phyloP scores from a whole-genome alignment of 202 grass and related monocot genomes.

The Bolboschoenoplectus hybrid region DNA sequence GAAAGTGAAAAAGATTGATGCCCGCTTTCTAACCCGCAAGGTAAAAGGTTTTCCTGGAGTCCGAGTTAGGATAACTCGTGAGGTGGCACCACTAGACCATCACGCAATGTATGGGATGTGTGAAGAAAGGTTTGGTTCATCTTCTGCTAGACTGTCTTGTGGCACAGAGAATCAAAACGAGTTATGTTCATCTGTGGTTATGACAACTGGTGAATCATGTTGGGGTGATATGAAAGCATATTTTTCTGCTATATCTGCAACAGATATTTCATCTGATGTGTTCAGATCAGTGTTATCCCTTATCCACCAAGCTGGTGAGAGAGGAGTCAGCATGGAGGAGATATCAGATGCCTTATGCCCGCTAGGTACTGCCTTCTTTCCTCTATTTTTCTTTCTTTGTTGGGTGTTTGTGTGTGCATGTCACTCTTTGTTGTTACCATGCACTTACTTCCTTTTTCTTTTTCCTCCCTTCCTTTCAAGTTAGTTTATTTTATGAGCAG shows the following conservation, averaged over 20 bases:
- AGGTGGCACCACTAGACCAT: conserved; percentile 47
- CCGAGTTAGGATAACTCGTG: conserved; percentile 58
- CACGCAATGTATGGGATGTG: neutral
- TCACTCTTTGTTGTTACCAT: conserved; percentile 19
- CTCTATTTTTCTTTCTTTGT: conserved; percentile 25
- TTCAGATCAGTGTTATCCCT: conserved; percentile 66
- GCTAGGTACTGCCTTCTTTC: conserved; percentile 58
- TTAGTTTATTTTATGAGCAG: neutral
- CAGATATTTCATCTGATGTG: conserved; percentile 58
- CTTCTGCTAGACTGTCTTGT: conserved; percentile 28
- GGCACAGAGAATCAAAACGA: conserved; percentile 23
- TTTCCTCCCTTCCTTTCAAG: conserved; percentile 36
- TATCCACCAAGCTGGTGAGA: conserved; percentile 70
- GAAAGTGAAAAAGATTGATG: conserved; percentile 75
- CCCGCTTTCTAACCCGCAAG: conserved; percentile 61
- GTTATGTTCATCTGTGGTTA: neutral
- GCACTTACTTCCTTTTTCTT: conserved; percentile 39
- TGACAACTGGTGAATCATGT: conserved; percentile 47
- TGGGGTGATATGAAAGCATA: conserved; percentile 77
- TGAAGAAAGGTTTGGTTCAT: conserved; percentile 41
- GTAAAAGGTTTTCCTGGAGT: conserved; percentile 97
- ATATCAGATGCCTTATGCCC: conserved; percentile 56
- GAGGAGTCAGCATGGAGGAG: conserved; percentile 66
- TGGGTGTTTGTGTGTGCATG: conserved; percentile 25
- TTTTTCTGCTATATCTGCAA: conserved; percentile 47